Base-by-base conservation (phyloP, 805 yeast genomes). In the Saturnispora diversa region DNA sequence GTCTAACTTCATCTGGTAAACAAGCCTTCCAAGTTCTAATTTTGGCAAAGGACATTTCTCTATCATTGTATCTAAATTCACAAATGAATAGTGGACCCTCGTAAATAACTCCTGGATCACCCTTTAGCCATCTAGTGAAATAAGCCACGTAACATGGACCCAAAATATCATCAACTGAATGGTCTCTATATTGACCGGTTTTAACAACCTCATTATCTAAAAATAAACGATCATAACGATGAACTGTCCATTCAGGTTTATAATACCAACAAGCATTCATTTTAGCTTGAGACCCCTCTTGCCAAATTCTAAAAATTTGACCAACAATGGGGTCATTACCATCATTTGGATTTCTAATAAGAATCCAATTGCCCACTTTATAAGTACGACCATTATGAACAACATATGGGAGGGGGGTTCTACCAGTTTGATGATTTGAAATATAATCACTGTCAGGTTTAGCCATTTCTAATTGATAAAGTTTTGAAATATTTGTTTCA, bases 21-120 rank as follows among this genome's bases (percentile, higher is more conserved):
- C 97, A 92, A 6, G 97, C 97, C 62, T 86, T 90, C 98, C 98
- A 92, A 2, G 98, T 90, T 56, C 97, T 75, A 53, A 92, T 92
- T 57, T 90, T 83, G 63, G 90, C 92, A 69, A 92, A 92, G 22
- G 80, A 80, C 59, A 85, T 84, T 53, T 85, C 95, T 41, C 75
- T 71, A 58, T 90, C 97, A 57, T 90, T 90, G 63, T 88, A 92
- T 54, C 98, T 78, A 59, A 77, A 84, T 62, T 92, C 98, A 65
- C 97, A 92, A 50, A 92, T 80, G 62, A 87, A 92, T 56, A 94
- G 73, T 5, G 92, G 90, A 4, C 85, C 82, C 39, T 85, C 90
- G 42, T 69, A 70, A 16, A 84, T 82, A 37, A 81, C 70, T 11
- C 80, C 86, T 15, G 96, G 94, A 50, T 94, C 88, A 24, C 97